phyloP scores from a whole-genome alignment of 2,329 filamentous ascomycete genomes.

The Trichoderma brevicompactum region DNA sequence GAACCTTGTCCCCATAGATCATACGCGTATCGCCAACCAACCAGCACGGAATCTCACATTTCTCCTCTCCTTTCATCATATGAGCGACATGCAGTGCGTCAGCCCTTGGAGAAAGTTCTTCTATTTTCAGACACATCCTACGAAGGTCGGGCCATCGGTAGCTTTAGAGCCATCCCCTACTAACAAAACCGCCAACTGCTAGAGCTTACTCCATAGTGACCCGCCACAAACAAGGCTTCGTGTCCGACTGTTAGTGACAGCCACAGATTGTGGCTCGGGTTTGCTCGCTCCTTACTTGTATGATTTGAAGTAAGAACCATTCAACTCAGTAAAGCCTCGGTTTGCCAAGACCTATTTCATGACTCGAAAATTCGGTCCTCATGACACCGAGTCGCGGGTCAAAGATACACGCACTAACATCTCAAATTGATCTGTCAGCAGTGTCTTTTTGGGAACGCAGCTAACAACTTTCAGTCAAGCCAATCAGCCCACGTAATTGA shows the following conservation, averaged over 20 bases:
- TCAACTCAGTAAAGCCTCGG: neutral
- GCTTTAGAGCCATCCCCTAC: neutral
- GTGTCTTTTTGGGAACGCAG: neutral
- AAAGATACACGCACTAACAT: neutral
- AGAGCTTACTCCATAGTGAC: slow-evolving; percentile 11
- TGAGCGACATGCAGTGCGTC: neutral
- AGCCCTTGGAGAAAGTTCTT: neutral
- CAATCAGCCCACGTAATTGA: slow-evolving; percentile 15
- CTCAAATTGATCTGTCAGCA: neutral
- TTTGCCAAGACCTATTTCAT: neutral
- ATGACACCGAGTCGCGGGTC: neutral
- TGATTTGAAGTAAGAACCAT: neutral
- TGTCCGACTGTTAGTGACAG: neutral
- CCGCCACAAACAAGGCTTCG: neutral
- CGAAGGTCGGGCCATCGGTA: slow-evolving; percentile 1
- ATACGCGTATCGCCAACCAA: slow-evolving; percentile 1
- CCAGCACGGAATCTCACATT: neutral
- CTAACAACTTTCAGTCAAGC: neutral
- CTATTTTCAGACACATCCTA: slow-evolving; percentile 15
- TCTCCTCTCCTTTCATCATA: too few species aligned
- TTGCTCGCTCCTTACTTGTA: neutral
- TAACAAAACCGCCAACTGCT: neutral
- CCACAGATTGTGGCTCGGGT: neutral
- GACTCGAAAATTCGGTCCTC: neutral
- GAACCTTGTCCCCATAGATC: neutral